Evolutionary conservation across 2,329 filamentous ascomycete genomes (phyloP).

Genomic region (Acephala macrosclerotiorum): DNA sequence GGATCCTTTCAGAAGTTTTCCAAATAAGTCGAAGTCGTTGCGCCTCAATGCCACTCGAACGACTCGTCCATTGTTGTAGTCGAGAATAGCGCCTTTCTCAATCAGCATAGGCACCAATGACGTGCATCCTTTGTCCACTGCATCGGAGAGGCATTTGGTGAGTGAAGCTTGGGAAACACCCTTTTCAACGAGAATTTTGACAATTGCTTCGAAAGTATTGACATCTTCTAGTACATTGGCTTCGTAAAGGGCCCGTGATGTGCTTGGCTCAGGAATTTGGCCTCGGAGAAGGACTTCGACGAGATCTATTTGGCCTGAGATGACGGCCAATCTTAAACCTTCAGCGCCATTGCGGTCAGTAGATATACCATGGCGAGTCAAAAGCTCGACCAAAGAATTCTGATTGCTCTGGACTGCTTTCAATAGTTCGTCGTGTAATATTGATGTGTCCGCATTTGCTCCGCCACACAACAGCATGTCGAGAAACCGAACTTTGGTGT

Average conservation of each 20-base stretch:
- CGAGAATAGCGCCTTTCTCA: constrained; percentile 11
- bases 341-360: constrained; percentile 12
- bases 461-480: constrained; percentile 13
- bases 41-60: constrained; percentile 13
- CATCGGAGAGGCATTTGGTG: constrained; percentile 11
- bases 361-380: constrained; percentile 1
- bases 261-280: constrained; percentile 8
- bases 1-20: constrained; percentile 2
- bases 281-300: constrained; percentile 9
- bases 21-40: constrained; percentile 14
- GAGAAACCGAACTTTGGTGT: not conserved
- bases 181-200: constrained; percentile 13
- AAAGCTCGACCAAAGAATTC: not conserved
- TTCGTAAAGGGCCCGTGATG: constrained; percentile 3
- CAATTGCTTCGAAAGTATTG: constrained; percentile 11
- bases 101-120: constrained; percentile 11
- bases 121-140: constrained; percentile 9
- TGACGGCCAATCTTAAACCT: constrained; percentile 11
- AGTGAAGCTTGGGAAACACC: constrained; percentile 7
- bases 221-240: constrained; percentile 9
- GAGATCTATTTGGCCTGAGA: constrained; percentile 3
- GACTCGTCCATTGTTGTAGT: constrained; percentile 7
- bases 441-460: constrained; percentile 6
- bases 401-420: constrained; percentile 7
- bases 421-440: constrained; percentile 10